phyloP scores from a whole-genome alignment of 129 eudicot species.

The Arctium lappa region DNA sequence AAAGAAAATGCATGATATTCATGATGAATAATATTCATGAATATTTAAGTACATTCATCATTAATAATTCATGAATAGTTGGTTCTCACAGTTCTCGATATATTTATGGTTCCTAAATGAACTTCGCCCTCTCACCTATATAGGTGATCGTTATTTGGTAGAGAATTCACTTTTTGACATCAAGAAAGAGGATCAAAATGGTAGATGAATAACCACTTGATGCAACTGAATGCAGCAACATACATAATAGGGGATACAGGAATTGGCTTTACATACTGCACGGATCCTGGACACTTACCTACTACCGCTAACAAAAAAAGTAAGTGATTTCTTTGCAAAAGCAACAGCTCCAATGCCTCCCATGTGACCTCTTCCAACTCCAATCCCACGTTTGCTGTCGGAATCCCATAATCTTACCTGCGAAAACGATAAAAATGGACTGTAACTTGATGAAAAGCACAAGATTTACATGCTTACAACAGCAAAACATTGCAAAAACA shows the following conservation, averaged over 20 bases:
- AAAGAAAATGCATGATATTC: not conserved
- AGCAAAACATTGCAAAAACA: not conserved
- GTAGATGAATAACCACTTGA: not conserved
- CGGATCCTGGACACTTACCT: conserved; percentile 41
- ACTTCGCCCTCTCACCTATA: not conserved
- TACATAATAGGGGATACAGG: not conserved
- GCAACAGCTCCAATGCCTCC: conserved; percentile 95
- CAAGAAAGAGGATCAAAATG: not conserved
- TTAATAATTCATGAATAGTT: too few species aligned
- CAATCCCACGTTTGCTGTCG: conserved; percentile 47
- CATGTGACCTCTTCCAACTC: conserved; percentile 86
- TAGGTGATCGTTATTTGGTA: too few species aligned
- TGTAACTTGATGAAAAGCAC: not conserved
- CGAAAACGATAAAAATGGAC: conserved; percentile 2
- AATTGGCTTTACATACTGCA: not conserved
- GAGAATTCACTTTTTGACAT: too few species aligned
- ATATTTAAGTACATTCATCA: not conserved
- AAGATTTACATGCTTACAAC: not conserved
- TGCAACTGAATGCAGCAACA: not conserved
- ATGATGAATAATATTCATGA: not conserved
- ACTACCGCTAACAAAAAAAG: conserved; percentile 82
- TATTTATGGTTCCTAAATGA: not conserved
- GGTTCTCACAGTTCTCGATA: not conserved
- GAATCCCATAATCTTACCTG: conserved; percentile 94
- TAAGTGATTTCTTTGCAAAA: conserved; percentile 62